Base-by-base conservation (phyloP, 768 basidiomycete species). In the Suillus cothurnatus region DNA sequence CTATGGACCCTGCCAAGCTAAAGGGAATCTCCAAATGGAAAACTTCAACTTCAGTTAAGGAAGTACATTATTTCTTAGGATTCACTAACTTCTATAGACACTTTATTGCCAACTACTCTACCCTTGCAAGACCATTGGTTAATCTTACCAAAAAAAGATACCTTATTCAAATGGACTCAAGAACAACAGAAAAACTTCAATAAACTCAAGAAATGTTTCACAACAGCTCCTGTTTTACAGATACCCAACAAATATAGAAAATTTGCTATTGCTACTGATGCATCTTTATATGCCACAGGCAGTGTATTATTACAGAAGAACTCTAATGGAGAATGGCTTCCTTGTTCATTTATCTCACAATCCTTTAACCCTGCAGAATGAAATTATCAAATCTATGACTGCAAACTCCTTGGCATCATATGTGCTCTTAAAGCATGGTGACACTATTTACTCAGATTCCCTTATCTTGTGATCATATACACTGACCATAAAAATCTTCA, bases 341-440 rank as follows among this genome's bases (percentile, higher is more conserved):
- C 43, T 1, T 45, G 43, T 11, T 45, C 43, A 0, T 45, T 21
- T 7, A 2, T 45, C 0, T 45, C 43, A 0, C 43, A 45, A 45
- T 45, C 21, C 2, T 45, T 45, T 11, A 45, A 69, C 1, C 28
- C 70, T 0, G 70, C 80, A 0, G 79, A 88, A 68, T 32, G 71
- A 2, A 86, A 86, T 68, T 86, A 87, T 65, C 73, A 82, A 17
- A 79, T 83, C 23, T 77, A 85, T 64, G 79, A 88, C 65, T 0
- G 34, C 0, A 47, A 70, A 70, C 61, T 70, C 2, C 39, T 67
- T 0, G 12, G 47, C 0, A 26, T 70, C 6, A 57, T 70, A 1
- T 0, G 2, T 0, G 60, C 58, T 4, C n/a, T 70, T 0, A 59
- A 66, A 19, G 5, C 34, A 0, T 70, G 64, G 77, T 55, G 73